A percentile compares a stretch with the other conserved stretches of the same genome.
phyloP scores from a whole-genome alignment of 768 basidiomycete species.

The Lactarius sanguifluus region DNA sequence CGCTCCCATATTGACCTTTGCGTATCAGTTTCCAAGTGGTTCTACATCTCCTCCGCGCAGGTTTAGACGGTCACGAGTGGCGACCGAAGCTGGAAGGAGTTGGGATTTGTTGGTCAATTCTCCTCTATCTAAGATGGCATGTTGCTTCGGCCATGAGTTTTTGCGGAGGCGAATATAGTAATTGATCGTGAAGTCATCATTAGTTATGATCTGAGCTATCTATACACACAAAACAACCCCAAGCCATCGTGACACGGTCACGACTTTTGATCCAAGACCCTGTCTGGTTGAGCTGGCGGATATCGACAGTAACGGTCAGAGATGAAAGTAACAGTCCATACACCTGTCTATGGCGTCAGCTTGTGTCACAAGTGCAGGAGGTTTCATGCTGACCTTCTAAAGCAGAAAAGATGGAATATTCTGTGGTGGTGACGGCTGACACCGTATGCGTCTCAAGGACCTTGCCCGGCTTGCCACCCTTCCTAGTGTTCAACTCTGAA shows the following conservation, averaged over 20 bases:
- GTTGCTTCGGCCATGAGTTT: background rate
- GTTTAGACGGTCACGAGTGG: conserved; percentile 43
- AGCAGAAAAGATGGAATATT: conserved; percentile 91
- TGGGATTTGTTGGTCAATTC: background rate
- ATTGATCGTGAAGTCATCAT: conserved; percentile 24
- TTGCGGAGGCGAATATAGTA: conserved; percentile 11
- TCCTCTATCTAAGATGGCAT: conserved; percentile 1
- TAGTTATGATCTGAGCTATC: conserved; percentile 13
- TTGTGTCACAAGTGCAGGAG: background rate
- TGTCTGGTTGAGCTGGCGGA: conserved; percentile 66
- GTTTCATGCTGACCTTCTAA: conserved; percentile 68
- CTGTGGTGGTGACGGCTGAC: conserved; percentile 66
- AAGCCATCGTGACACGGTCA: conserved; percentile 26
- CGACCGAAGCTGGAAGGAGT: background rate
- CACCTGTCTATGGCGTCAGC: conserved; percentile 48
- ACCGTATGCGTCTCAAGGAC: conserved; percentile 93
- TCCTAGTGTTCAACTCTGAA: conserved; percentile 65
- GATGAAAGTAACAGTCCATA: conserved; percentile 91
- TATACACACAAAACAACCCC: conserved; percentile 26
- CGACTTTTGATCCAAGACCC: conserved; percentile 39
- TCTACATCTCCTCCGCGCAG: conserved; percentile 89
- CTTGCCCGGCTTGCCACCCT: conserved; percentile 68
- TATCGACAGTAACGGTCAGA: conserved; percentile 89
- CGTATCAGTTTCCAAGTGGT: conserved; percentile 80
- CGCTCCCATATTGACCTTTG: conserved; percentile 11